Evolutionary conservation across 129 eudicot species (phyloP).

Genomic region (Deinandra increscens): DNA sequence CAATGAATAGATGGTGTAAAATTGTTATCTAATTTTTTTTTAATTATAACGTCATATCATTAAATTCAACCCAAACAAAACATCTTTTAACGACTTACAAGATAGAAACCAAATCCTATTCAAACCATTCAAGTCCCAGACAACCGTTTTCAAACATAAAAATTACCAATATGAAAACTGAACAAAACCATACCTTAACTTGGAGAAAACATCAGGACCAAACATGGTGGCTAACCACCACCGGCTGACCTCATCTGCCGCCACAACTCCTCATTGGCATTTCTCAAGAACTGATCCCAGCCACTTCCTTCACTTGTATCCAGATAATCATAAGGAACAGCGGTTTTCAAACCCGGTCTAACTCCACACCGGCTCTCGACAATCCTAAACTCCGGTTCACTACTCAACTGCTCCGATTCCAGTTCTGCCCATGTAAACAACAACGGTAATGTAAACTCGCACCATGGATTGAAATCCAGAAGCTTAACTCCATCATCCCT

Average conservation of each 20-base stretch:
- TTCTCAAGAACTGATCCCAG: slow-evolving; percentile 90
- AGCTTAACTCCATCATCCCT: slow-evolving; percentile 57
- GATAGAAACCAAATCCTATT: not conserved
- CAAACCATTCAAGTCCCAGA: not conserved
- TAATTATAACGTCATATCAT: not conserved
- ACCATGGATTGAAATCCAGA: slow-evolving; percentile 89
- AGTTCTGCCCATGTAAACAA: slow-evolving; percentile 79
- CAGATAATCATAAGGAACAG: slow-evolving; percentile 94
- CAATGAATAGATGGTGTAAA: no score
- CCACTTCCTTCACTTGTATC: slow-evolving; percentile 93
- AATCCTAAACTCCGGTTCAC: slow-evolving; percentile 49
- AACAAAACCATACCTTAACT: not conserved
- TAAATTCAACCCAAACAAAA: not conserved
- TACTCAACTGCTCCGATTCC: slow-evolving; percentile 28
- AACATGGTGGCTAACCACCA: slow-evolving; percentile 40
- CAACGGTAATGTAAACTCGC: slow-evolving; percentile 65
- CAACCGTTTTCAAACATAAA: not conserved
- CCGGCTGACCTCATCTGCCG: slow-evolving; percentile 50
- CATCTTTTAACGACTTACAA: not conserved
- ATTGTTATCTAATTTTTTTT: no score
- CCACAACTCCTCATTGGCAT: slow-evolving; percentile 66
- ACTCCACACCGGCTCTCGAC: slow-evolving; percentile 77
- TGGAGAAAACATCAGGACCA: not conserved
- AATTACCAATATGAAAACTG: not conserved
- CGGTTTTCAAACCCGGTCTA: slow-evolving; percentile 85